A percentile compares a stretch with the other conserved stretches of the same genome.
phyloP scores from a whole-genome alignment of 2,329 filamentous ascomycete species.

The Exutisphaerella laricina region DNA sequence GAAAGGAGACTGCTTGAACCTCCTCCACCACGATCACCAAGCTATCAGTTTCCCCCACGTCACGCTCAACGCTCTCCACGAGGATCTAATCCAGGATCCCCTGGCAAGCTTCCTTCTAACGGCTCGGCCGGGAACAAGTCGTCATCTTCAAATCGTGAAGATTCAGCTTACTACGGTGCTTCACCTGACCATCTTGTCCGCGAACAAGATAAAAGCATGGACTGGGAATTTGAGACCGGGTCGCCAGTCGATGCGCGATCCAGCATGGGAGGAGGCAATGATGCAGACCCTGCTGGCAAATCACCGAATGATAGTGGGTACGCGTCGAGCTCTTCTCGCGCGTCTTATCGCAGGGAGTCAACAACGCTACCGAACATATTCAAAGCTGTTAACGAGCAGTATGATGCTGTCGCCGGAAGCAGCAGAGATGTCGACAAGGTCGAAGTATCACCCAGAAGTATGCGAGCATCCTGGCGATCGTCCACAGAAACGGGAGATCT shows the following conservation, averaged over 20 bases:
- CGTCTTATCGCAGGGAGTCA: conserved; percentile 22
- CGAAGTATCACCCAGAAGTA: conserved; percentile 4
- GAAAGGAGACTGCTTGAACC: conserved; percentile 5
- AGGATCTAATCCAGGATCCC: background rate
- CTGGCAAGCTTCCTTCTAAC: conserved; percentile 7
- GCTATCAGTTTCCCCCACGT: conserved; percentile 11
- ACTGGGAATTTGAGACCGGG: conserved; percentile 23
- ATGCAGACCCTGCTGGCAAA: conserved; percentile 5
- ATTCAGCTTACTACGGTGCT: conserved; percentile 20
- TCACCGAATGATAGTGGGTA: conserved; percentile 20
- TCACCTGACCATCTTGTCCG: background rate
- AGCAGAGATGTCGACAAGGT: background rate
- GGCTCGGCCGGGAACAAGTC: conserved; percentile 2
- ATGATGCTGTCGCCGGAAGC: conserved; percentile 13
- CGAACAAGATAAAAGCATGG: conserved; percentile 11
- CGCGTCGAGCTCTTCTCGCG: conserved; percentile 10
- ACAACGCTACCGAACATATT: conserved; percentile 24
- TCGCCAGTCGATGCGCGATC: conserved; percentile 15
- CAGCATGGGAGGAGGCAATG: conserved; percentile 15
- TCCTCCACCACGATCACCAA: conserved; percentile 12
- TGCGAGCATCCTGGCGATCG: conserved; percentile 9
- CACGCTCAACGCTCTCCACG: conserved; percentile 6
- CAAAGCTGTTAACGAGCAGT: conserved; percentile 13
- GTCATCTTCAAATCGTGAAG: conserved; percentile 14
- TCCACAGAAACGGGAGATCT: conserved; percentile 5